These are phyloP conservation scores for Balakata baccata DNA, from an alignment of 345 rosid species.

Conservation along the genomic window DNA sequence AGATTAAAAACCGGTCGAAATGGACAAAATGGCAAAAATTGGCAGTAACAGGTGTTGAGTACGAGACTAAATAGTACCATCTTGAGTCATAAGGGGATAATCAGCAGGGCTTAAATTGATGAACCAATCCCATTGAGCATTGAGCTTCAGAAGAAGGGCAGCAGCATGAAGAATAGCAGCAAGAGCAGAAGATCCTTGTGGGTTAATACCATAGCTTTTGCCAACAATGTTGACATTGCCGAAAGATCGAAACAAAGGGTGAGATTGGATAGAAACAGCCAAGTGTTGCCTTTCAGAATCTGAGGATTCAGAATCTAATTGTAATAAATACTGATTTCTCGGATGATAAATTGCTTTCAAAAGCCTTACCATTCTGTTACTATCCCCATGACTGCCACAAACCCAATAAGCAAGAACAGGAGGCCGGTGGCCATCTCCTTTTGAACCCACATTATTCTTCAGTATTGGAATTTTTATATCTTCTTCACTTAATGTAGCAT, in stretches of 20 bases:
- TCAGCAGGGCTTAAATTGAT: slow-evolving; percentile 34
- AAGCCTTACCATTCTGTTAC: slow-evolving; percentile 33
- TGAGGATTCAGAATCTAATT: slow-evolving; percentile 28
- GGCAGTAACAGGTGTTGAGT: too few species aligned
- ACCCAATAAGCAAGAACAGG: slow-evolving; percentile 43
- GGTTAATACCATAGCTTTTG: slow-evolving; percentile 23
- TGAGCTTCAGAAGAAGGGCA: slow-evolving; percentile 37
- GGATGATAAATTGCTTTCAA: slow-evolving; percentile 41
- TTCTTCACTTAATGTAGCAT: neutral
- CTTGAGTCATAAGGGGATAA: slow-evolving; percentile 39
- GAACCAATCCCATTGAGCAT: slow-evolving; percentile 39
- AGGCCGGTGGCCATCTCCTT: slow-evolving; percentile 23
- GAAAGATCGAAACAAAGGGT: slow-evolving; percentile 17
- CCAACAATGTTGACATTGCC: slow-evolving; percentile 44
- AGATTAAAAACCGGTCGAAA: too few species aligned
- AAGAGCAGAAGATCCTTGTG: slow-evolving; percentile 36
- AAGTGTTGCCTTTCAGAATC: slow-evolving; percentile 24
- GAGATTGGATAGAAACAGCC: slow-evolving; percentile 22
- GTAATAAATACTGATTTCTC: slow-evolving; percentile 36
- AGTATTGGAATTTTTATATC: neutral
- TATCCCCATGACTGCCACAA: slow-evolving; percentile 32
- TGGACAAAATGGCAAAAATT: too few species aligned
- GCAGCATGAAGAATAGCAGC: slow-evolving; percentile 39
- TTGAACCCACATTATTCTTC: slow-evolving; percentile 11
- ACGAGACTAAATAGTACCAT: slow-evolving; percentile 13